Evolutionary conservation across 768 basidiomycete species (phyloP), one percentile per base, ranked within the genome.

Genomic region (Mycena indigotica): DNA sequence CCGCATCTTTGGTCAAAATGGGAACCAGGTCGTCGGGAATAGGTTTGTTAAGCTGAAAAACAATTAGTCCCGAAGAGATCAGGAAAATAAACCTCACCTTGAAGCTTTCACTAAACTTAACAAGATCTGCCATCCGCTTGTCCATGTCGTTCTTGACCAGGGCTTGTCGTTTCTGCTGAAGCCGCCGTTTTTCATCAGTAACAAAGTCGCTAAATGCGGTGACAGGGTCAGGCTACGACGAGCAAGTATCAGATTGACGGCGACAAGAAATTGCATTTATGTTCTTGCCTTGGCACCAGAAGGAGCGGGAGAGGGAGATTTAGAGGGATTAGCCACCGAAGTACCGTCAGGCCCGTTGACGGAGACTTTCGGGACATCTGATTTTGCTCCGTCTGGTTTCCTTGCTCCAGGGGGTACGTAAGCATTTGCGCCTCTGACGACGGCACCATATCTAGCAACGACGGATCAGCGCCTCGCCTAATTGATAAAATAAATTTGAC

Each of bases 401-500:
- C 95, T 84, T 32, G 95, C 94, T 58, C 88, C 93, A 2, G 96
- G 96, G 45, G 97, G 97, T 35, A 98, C 84, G 70, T 99, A 99
- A 24, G 95, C 96, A 66, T 89, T 90, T 17, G 88, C 80, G 28
- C 87, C 82, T 55, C 97, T 89, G 50, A 91, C 87, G 28, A 98
- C 97, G 25, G 94, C 95, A 55, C 91, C 91, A 69, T 93, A 98
- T 73, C 95, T 97, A n/a, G 68, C 39, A 56, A 56, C 53, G 49
- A 39, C 15, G 55, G 58, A 70, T 70, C 52, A 72, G 58, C 57
- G 59, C 55, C 30, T 56, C 28, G 19, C 38, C 41, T 21, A 25
- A 35, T 28, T 41, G 45, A 56, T 49, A 48, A 25, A 12, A 66
- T 57, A 50, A 52, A 50, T 58, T 41, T 46, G 23, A 69, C 84